Conservation (phyloP, 495 filamentous ascomycete species). For the Hypoxylon intermedium region DNA sequence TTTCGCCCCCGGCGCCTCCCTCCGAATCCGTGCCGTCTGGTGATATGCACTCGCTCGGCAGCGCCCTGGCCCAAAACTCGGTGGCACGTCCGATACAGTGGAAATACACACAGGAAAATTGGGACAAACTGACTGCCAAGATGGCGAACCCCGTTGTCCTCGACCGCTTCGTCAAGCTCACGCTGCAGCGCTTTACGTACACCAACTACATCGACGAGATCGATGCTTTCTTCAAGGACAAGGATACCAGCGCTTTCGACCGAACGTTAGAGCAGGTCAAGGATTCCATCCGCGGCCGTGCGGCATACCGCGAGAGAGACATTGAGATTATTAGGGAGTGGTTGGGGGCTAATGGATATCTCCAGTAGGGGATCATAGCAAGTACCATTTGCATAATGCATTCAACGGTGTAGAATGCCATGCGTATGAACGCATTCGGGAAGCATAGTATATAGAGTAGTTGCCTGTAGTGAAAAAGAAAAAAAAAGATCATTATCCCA, state of each 20-base stretch:
- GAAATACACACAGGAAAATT: constrained; percentile 83
- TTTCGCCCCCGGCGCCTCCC: constrained; percentile 62
- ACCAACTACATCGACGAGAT: constrained; percentile 76
- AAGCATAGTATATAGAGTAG: no score
- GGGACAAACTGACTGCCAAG: constrained; percentile 69
- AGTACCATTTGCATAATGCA: background rate
- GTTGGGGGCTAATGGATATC: constrained; percentile 69
- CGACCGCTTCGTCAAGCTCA: constrained; percentile 82
- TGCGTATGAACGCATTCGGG: no score
- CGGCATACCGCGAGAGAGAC: constrained; percentile 78
- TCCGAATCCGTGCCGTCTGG: constrained; percentile 60
- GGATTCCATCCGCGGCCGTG: constrained; percentile 80
- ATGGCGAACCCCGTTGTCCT: constrained; percentile 84
- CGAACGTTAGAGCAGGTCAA: constrained; percentile 77
- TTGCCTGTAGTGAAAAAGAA: no score
- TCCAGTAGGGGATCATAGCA: constrained; percentile 27
- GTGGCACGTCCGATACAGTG: constrained; percentile 74
- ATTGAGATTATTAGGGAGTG: constrained; percentile 70
- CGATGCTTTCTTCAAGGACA: constrained; percentile 78
- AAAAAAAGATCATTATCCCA: no score
- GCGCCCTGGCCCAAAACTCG: constrained; percentile 73
- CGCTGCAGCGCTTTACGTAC: constrained; percentile 78
- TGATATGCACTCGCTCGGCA: constrained; percentile 83
- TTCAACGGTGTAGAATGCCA: no score
- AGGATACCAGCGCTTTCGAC: constrained; percentile 81